A percentile compares a stretch with the other conserved stretches of the same genome.
phyloP scores from a whole-genome alignment of 1,284 basidiomycete genomes.

The Cryptococcus jaspeensis region DNA sequence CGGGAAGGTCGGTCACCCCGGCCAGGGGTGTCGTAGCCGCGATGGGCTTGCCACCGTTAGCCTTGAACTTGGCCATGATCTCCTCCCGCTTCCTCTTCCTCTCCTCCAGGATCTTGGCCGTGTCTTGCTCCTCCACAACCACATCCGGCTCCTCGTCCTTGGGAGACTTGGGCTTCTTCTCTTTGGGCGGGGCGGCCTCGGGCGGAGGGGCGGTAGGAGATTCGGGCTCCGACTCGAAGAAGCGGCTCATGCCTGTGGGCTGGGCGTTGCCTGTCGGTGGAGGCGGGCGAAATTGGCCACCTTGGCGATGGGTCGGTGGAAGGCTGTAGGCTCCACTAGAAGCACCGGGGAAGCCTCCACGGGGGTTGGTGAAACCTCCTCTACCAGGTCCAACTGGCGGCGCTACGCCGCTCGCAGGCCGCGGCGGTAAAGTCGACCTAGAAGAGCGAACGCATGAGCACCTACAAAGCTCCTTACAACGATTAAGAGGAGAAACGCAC shows the following conservation, averaged over 20 bases:
- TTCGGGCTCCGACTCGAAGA: slow-evolving; percentile 8
- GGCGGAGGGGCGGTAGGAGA: not conserved
- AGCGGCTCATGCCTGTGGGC: slow-evolving; percentile 2
- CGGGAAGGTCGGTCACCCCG: slow-evolving; percentile 4
- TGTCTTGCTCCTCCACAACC: slow-evolving; percentile 56
- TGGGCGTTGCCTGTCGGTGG: slow-evolving; percentile 10
- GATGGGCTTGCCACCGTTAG: slow-evolving; percentile 28
- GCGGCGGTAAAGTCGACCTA: too few relatives aligned
- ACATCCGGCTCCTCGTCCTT: slow-evolving; percentile 46
- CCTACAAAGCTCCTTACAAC: not conserved
- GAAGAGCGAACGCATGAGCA: slow-evolving; percentile 12
- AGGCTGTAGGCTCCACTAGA: not conserved
- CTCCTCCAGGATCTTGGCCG: slow-evolving; percentile 71
- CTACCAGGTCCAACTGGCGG: too few relatives aligned
- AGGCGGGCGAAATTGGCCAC: slow-evolving; percentile 12
- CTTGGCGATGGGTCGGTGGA: slow-evolving; percentile 2
- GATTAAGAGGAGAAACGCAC: slow-evolving; percentile 26
- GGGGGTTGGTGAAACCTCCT: too few relatives aligned
- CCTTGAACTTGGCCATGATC: slow-evolving; percentile 75
- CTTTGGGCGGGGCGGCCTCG: not conserved
- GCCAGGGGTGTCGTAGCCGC: slow-evolving; percentile 11
- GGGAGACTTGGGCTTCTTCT: slow-evolving; percentile 10
- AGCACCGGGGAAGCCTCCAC: too few relatives aligned
- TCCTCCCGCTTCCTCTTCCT: slow-evolving; percentile 77
- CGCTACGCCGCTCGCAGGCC: too few relatives aligned